A percentile compares a stretch with the other conserved stretches of the same genome.
These are phyloP conservation scores for Zangia roseola DNA, from an alignment of 768 basidiomycete species.

Conservation along the genomic window DNA sequence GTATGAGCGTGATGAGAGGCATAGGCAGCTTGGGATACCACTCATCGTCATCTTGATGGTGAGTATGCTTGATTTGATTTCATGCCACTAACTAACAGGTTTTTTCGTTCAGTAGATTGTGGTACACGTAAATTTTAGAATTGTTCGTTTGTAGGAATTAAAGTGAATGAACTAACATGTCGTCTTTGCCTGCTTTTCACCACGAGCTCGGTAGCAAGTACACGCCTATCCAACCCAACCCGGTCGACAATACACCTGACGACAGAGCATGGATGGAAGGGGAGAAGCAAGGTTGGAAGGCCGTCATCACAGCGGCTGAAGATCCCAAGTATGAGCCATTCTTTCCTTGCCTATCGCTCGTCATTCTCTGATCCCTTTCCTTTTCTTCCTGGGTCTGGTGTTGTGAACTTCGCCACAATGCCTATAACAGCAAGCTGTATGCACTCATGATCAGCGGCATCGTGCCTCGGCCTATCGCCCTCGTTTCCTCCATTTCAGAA, in stretches of 20 bases:
- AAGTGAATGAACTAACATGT: not conserved
- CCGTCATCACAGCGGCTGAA: slow-evolving; percentile 29
- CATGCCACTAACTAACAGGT: too few species aligned
- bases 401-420: too few species aligned
- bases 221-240: slow-evolving; percentile 30
- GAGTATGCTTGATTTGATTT: too few species aligned
- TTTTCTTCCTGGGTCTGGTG: too few species aligned
- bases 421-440: slow-evolving; percentile 32
- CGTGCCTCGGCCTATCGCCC: slow-evolving; percentile 45
- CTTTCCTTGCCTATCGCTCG: too few species aligned
- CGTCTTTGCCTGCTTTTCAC: slow-evolving; percentile 32
- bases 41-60: slow-evolving; percentile 12
- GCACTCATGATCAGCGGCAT: slow-evolving; percentile 38
- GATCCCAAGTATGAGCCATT: slow-evolving; percentile 13
- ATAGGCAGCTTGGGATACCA: slow-evolving; percentile 26
- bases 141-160: too few species aligned
- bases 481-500: slow-evolving; percentile 37
- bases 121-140: too few species aligned
- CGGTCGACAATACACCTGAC: slow-evolving; percentile 31
- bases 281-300: slow-evolving; percentile 36
- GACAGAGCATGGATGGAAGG: slow-evolving; percentile 35
- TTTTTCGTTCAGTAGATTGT: too few species aligned
- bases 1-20: slow-evolving; percentile 28
- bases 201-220: slow-evolving; percentile 17
- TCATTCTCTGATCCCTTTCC: too few species aligned